phyloP scores from a whole-genome alignment of 164 flowering plant species.

The Cinnamomum micranthum region DNA sequence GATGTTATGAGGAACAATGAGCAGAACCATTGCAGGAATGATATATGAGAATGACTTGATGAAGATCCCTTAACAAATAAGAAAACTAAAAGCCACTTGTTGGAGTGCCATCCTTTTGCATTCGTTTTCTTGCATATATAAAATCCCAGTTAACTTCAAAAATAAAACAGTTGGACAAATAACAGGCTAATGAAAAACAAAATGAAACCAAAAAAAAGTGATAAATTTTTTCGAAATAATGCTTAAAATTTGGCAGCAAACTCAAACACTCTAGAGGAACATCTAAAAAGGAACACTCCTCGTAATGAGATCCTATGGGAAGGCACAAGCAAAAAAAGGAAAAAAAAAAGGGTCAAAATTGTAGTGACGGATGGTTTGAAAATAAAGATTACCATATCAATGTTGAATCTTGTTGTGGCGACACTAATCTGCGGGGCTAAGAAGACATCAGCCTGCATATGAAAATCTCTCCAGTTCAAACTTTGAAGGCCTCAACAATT shows the following conservation, averaged over 20 bases:
- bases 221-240: too few species aligned
- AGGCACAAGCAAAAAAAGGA: background rate
- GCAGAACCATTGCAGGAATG: too few species aligned
- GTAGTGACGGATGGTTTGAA: background rate
- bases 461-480: background rate
- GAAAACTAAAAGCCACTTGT: too few species aligned
- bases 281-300: background rate
- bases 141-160: too few species aligned
- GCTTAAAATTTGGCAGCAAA: background rate
- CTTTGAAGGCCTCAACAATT: background rate
- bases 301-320: background rate
- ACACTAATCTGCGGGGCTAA: conserved; percentile 61
- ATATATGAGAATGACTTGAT: too few species aligned
- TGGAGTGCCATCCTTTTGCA: too few species aligned
- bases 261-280: background rate
- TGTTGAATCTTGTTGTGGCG: conserved; percentile 37
- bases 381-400: conserved; percentile 51
- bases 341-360: background rate
- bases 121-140: too few species aligned
- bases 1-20: too few species aligned
- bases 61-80: background rate
- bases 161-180: background rate
- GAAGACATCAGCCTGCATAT: conserved; percentile 69
- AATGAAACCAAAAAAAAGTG: background rate
- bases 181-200: background rate